Base-by-base conservation (phyloP, 1,139 yeast species). In the Tardiomyces digboiensis region DNA sequence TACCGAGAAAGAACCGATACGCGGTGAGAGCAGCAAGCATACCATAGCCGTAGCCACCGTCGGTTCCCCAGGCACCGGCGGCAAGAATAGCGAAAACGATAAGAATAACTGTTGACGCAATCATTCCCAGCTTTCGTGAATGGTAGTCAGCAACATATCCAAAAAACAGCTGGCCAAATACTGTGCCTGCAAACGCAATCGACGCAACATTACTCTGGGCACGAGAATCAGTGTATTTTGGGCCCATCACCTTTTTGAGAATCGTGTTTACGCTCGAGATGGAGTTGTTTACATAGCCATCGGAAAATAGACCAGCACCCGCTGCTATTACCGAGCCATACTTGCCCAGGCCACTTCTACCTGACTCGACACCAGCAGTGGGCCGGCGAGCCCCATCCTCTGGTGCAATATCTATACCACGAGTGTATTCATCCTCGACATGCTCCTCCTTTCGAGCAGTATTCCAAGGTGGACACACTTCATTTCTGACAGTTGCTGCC, bases 161-260 rank as follows among this genome's bases (percentile, higher is more conserved):
- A 63, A 88, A 87, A 2, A 71, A 44, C 44, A 88, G 71, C 68
- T 81, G 89, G 39, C 97, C 97, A n/a, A 84, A 74, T 42, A 88
- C 93, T 2, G 89, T 87, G 55, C 97, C 97, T 12, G 75, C 95
- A 59, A 88, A 88, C 0, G 88, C 95, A 58, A 88, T 83, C n/a
- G 95, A 79, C 0, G 93, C 74, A 44, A 88, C 84, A 57, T 87
- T 86, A 49, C 78, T 72, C 46, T 83, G 76, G 21, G 95, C 95
- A 42, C 65, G 62, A 0, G 93, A 82, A 12, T 73, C 57, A 2
- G 76, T 63, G 59, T 82, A 81, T 55, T 75, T 75, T 0, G 61
- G 62, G 13, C 87, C 87, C 60, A 88, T 88, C 36, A 88, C 68
- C 3, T 60, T 66, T 14, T 71, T 61, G 50, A 88, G 71, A 65